Conservation (phyloP, 83 land plant species). For the Larix sibirica region DNA sequence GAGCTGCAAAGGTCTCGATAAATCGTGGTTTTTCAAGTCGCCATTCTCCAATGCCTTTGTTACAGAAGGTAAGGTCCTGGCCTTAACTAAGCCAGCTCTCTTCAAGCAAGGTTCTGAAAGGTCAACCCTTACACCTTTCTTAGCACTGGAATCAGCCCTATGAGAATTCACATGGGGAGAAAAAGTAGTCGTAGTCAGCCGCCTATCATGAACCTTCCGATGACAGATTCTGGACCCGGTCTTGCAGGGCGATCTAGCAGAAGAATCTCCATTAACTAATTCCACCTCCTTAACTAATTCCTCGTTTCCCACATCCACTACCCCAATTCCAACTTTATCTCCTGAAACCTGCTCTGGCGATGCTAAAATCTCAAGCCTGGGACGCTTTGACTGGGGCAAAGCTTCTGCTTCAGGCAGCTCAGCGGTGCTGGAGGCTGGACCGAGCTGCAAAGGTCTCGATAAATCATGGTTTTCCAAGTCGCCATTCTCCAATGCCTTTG, state of each 20-base stretch:
- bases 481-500: conserved; percentile 35
- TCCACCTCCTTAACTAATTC: no score
- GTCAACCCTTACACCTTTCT: not conserved
- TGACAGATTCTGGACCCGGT: not conserved
- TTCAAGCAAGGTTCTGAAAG: no score
- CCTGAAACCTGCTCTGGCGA: conserved; percentile 16
- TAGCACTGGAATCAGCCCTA: not conserved
- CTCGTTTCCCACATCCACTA: conserved; percentile 19
- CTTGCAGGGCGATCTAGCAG: not conserved
- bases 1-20: conserved; percentile 34
- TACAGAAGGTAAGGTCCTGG: no score
- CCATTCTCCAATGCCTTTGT: conserved; percentile 34
- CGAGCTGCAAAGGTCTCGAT: conserved; percentile 34
- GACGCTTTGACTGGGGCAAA: not conserved
- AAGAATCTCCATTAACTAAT: not conserved
- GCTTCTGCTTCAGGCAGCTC: conserved; percentile 39
- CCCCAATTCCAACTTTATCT: conserved; percentile 19
- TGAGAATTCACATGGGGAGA: not conserved
- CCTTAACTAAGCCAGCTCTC: no score
- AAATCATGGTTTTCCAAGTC: conserved; percentile 28
- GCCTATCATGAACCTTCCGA: no score
- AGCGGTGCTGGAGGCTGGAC: conserved; percentile 25
- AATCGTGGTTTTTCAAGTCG: conserved; percentile 26
- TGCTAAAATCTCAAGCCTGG: conserved; percentile 17
- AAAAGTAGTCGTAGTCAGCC: no score